These are phyloP conservation scores for Amanita jacksonii DNA, from an alignment of 768 basidiomycete species.

Conservation along the genomic window DNA sequence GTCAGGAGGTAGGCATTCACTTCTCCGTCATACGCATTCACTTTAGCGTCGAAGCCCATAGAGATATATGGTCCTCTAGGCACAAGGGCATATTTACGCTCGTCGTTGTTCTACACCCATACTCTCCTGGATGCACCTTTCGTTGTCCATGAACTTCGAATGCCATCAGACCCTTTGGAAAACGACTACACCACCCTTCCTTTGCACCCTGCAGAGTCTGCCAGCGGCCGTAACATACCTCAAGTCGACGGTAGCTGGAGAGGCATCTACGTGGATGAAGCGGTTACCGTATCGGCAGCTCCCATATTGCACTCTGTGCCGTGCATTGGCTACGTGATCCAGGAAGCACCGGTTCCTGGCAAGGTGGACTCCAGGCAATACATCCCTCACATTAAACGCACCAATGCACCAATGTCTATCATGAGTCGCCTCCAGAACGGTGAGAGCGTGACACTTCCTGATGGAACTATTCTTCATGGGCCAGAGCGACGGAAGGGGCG, in stretches of 20 bases:
- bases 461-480: slow-evolving; percentile 65
- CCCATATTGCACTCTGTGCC: slow-evolving; percentile 76
- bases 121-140: slow-evolving; percentile 58
- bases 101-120: slow-evolving; percentile 56
- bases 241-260: slow-evolving; percentile 55
- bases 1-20: slow-evolving; percentile 20
- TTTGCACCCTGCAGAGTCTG: slow-evolving; percentile 43
- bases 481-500: slow-evolving; percentile 58
- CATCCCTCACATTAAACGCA: slow-evolving; percentile 58
- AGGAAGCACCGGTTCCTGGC: slow-evolving; percentile 64
- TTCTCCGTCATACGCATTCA: background rate
- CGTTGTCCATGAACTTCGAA: slow-evolving; percentile 76
- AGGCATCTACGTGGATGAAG: slow-evolving; percentile 47
- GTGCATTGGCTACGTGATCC: slow-evolving; percentile 71
- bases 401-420: slow-evolving; percentile 56
- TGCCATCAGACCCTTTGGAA: slow-evolving; percentile 43
- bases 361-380: slow-evolving; percentile 65
- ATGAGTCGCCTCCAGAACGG: slow-evolving; percentile 63
- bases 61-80: slow-evolving; percentile 86
- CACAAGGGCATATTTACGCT: slow-evolving; percentile 72
- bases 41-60: slow-evolving; percentile 35
- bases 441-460: slow-evolving; percentile 49
- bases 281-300: slow-evolving; percentile 61
- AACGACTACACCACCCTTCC: slow-evolving; percentile 42
- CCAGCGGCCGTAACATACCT: slow-evolving; percentile 52